A percentile compares a stretch with the other conserved stretches of the same genome.
These are phyloP conservation scores for Coemansia sp. DNA, from an alignment of 192 early-diverging fungal species.

Conservation along the genomic window DNA sequence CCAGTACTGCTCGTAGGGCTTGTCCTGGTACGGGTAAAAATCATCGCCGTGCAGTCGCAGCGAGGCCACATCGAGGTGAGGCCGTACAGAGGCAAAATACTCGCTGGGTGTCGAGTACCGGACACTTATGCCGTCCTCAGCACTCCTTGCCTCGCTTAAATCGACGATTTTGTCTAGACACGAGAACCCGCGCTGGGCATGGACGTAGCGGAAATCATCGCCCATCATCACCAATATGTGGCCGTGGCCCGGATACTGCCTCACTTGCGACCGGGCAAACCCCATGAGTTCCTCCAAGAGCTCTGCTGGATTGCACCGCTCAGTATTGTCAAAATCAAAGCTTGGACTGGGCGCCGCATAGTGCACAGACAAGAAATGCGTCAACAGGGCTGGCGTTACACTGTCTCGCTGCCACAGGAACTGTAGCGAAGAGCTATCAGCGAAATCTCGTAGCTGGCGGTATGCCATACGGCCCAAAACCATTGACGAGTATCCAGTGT, in stretches of 20 bases:
- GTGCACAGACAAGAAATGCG: conserved; percentile 43
- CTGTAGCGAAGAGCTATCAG: conserved; percentile 21
- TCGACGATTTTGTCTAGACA: conserved; percentile 41
- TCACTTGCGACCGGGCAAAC: conserved; percentile 25
- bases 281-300: conserved; percentile 28
- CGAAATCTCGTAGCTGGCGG: conserved; percentile 35
- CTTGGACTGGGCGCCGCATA: conserved; percentile 30
- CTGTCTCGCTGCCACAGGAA: conserved; percentile 36
- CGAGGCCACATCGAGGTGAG: neutral
- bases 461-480: conserved; percentile 49
- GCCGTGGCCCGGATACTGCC: conserved; percentile 48
- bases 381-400: conserved; percentile 15
- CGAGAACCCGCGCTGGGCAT: conserved; percentile 26
- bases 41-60: conserved; percentile 27
- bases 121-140: conserved; percentile 7
- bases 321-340: conserved; percentile 46
- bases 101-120: conserved; percentile 44
- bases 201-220: conserved; percentile 43
- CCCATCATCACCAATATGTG: conserved; percentile 55
- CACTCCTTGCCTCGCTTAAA: conserved; percentile 8
- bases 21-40: conserved; percentile 54
- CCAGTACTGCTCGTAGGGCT: conserved; percentile 56
- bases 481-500: conserved; percentile 32
- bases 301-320: conserved; percentile 16
- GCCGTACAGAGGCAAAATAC: conserved; percentile 26